phyloP scores from a whole-genome alignment of 2,329 filamentous ascomycete species.

The Microcera coccophila region DNA sequence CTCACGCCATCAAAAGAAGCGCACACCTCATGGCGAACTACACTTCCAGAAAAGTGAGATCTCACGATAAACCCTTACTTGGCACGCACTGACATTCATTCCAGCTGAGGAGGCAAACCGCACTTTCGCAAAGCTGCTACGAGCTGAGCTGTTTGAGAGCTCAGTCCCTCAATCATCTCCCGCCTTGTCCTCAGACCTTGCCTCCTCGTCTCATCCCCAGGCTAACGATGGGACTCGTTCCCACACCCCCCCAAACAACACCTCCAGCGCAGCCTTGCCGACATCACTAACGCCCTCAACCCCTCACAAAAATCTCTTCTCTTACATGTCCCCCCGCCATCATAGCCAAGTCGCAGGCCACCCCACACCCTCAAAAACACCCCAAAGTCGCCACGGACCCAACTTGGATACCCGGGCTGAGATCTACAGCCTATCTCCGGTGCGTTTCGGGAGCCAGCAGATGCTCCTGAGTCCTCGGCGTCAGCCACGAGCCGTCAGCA shows the following conservation, averaged over 20 bases:
- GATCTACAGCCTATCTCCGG: constrained; percentile 91
- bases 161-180: constrained; percentile 77
- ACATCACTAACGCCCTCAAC: constrained; percentile 84
- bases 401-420: constrained; percentile 89
- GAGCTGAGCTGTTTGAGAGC: constrained; percentile 87
- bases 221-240: constrained; percentile 65
- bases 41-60: constrained; percentile 86
- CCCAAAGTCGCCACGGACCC: constrained; percentile 79
- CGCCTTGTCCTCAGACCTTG: constrained; percentile 56
- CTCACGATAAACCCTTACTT: too few species aligned
- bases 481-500: constrained; percentile 84
- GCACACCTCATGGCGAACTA: constrained; percentile 81
- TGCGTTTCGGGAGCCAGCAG: constrained; percentile 86
- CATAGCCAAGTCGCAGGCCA: constrained; percentile 70
- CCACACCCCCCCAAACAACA: constrained; percentile 73
- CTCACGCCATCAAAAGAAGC: constrained; percentile 77
- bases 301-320: constrained; percentile 95
- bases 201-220: constrained; percentile 50
- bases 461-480: constrained; percentile 89
- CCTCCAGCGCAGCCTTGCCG: constrained; percentile 59
- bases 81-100: too few species aligned
- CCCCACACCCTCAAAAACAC: constrained; percentile 83
- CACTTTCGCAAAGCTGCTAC: constrained; percentile 82
- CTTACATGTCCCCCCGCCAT: constrained; percentile 75
- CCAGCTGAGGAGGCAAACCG: constrained; percentile 88